Percentiles rank a stretch among this genome's conserved stretches.
Evolutionary conservation across 1,284 basidiomycete species (phyloP).

Genomic region (Rugiboletus extremiorientalis): DNA sequence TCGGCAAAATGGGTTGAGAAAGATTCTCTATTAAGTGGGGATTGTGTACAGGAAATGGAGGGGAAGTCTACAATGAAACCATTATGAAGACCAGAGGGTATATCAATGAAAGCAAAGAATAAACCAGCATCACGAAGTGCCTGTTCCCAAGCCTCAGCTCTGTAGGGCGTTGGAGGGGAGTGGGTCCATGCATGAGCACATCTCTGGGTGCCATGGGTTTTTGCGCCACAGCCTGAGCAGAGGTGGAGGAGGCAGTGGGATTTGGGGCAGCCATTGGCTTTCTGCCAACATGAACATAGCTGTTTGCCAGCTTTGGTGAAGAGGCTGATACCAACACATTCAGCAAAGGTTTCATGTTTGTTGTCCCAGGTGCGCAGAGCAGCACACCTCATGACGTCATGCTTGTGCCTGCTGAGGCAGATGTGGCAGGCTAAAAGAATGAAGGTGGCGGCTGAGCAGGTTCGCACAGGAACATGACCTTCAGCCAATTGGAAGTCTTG

Average conservation of each 20-base stretch:
- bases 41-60: not conserved
- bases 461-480: too few relatives aligned
- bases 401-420: too few relatives aligned
- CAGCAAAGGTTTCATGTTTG: too few relatives aligned
- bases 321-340: not conserved
- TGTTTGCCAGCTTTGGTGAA: not conserved
- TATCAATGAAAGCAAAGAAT: not conserved
- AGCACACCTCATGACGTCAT: too few relatives aligned
- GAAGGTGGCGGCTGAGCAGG: too few relatives aligned
- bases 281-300: conserved; percentile 13
- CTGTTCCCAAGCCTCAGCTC: conserved; percentile 17
- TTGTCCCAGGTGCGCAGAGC: too few relatives aligned
- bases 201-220: conserved; percentile 25
- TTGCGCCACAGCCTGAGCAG: conserved; percentile 28
- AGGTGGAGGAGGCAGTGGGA: conserved; percentile 5
- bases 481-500: too few relatives aligned
- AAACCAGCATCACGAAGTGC: not conserved
- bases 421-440: too few relatives aligned
- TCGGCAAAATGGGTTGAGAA: not conserved
- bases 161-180: conserved; percentile 24
- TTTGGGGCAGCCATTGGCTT: not conserved
- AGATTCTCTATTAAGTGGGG: not conserved
- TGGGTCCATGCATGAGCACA: conserved; percentile 22
- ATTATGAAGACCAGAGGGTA: not conserved
- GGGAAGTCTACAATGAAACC: not conserved